Base-by-base conservation (phyloP, 495 filamentous ascomycete genomes). In the Aspergillus sparsus region DNA sequence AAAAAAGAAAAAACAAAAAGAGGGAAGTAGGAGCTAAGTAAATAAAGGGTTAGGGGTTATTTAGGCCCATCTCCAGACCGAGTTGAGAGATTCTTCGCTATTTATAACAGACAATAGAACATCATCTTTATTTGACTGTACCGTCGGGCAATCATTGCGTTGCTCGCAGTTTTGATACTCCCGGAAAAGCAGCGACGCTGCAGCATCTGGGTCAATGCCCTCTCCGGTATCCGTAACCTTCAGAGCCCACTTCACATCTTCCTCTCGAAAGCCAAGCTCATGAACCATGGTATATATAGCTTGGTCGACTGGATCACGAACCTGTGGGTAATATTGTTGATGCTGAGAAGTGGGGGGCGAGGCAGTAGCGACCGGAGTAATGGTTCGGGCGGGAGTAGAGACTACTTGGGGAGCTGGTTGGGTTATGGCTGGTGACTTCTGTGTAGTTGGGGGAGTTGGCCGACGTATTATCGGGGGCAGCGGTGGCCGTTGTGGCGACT, bases 221-320 rank as follows among this genome's bases (percentile, higher is more conserved):
- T 83, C 80, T 15, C 81, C 81, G 1, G 69, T 80, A 57, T 83
- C 81, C 0, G 79, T 82, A 53, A 81, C 75, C 34, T 81, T 81
- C 9, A 83, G 65, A 9, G 81, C 81, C 73, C 78, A 81, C 57
- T 79, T 81, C 4, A 76, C 79, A 44, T 82, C 79, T 33, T 77
- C 68, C 44, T 73, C 66, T 33, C 69, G 57, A 58, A 82, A 83
- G 5, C 81, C 81, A 27, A 82, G 75, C 9, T 77, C 75, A 9
- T 71, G 63, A 4, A 82, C 81, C 60, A 83, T 75, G 39, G 68
- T 65, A 16, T 73, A 61, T 32, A 83, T 78, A 6, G 81, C 81
- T 11, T 72, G 73, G 54, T 83, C 81, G 16, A 80, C 79, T 5
- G 81, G 81, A 54, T 83, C 81, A 27, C 73, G 71, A n/a, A 83